Base-by-base conservation (phyloP, 208 protist species). In the Histomonas meleagridis region DNA sequence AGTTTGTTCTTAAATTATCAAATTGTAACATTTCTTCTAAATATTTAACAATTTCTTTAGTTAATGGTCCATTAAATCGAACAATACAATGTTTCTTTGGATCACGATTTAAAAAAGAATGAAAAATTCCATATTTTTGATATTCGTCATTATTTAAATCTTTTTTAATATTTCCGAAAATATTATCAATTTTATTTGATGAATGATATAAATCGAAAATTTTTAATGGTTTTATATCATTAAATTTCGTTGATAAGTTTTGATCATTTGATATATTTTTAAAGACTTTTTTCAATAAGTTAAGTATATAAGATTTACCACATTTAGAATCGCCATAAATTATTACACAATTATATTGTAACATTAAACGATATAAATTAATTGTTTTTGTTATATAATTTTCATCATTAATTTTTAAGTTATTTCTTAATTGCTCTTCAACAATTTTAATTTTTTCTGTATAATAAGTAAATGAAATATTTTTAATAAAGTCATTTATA, bases 21-120 rank as follows among this genome's bases (percentile, higher is more conserved):
- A 7, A 32, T 3, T 43, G 23, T 18, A 86, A 55, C 7, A 43
- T 55, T 35, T 86, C 76, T 16, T 32, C 16, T 12, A 86, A 48
- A 55, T 43, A 86, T 2, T 12, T 51, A 86, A 55, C 46, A 38
- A 86, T 55, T 18, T 55, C n/a, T 2, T 40, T 32, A 57, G 46
- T 53, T 18, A 86, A 32, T 86, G 76, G 76, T 18, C 76, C 76
- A 55, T 86, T 86, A 35, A 86, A 86, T 86, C 76, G 51, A 1
- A 86, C 7, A 38, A 86, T 86, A 4, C 76, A 43, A 38, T 86
- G 76, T 55, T 28, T 65, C 16, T 65, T 65, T 28, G 32, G 21
- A n/a, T n/a, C n/a, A n/a, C n/a, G n/a, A n/a, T n/a, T n/a, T n/a
- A 86, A 14, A 55, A 38, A 86, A 46, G 76, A 51, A n/a, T 86